phyloP scores from a whole-genome alignment of 306 rosid genomes.

The Luffa acutangula region DNA sequence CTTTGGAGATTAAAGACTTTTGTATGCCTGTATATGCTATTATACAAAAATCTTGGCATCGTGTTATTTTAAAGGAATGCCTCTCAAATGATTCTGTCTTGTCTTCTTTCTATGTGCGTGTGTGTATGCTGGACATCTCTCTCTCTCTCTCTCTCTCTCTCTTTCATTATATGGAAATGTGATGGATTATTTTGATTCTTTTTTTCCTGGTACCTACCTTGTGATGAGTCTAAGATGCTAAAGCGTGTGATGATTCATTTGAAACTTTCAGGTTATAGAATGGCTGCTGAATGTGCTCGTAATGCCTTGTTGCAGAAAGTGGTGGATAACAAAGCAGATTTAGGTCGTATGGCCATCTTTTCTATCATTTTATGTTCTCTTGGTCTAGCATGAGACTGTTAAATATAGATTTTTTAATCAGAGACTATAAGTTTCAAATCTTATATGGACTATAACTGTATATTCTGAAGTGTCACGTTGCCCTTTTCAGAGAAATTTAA shows the following conservation, averaged over 20 bases:
- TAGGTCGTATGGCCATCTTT: slow-evolving; percentile 29
- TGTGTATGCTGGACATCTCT: not conserved
- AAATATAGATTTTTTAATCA: not conserved
- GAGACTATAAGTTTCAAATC: not conserved
- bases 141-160: not conserved
- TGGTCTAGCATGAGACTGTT: not conserved
- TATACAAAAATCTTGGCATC: not conserved
- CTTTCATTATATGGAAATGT: not conserved
- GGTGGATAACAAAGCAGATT: slow-evolving; percentile 72
- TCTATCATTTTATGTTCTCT: not conserved
- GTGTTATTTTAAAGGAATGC: not conserved
- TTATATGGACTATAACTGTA: not conserved
- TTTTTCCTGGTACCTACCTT: not conserved
- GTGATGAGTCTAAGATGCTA: not conserved
- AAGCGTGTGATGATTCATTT: not conserved
- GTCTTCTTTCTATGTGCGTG: not conserved
- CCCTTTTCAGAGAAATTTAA: slow-evolving; percentile 61
- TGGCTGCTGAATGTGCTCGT: slow-evolving; percentile 93
- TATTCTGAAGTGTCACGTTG: not conserved
- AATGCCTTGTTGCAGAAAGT: slow-evolving; percentile 66
- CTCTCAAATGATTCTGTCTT: not conserved
- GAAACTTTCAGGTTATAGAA: slow-evolving; percentile 56
- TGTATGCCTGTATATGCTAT: not conserved
- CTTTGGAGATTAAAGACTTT: not conserved
- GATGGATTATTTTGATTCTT: not conserved